Percentiles rank a stretch among this genome's conserved stretches.
Evolutionary conservation across 441 rosid species (phyloP).

Genomic region (Populus hybrid): DNA sequence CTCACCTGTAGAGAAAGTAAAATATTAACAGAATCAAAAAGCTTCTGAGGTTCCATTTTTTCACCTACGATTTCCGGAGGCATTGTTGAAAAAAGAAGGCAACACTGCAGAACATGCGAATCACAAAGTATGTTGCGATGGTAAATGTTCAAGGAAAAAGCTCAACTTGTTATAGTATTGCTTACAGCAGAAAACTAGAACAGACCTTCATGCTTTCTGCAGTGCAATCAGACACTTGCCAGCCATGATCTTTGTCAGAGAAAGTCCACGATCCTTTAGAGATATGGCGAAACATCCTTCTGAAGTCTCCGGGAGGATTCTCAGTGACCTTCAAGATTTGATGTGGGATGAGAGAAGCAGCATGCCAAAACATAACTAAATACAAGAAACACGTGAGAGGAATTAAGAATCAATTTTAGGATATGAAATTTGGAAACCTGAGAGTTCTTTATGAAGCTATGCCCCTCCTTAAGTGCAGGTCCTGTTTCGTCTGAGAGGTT

Average conservation of each 20-base stretch:
- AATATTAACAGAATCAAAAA: constrained; percentile 39
- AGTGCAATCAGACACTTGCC: constrained; percentile 35
- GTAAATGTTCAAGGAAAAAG: no score
- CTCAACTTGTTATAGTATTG: no score
- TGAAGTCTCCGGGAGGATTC: constrained; percentile 27
- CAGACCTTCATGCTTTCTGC: constrained; percentile 34
- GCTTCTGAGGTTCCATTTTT: constrained; percentile 28
- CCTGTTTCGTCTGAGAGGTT: constrained; percentile 36
- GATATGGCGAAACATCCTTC: constrained; percentile 23
- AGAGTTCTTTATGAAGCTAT: constrained; percentile 46
- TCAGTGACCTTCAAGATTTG: constrained; percentile 29
- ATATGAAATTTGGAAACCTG: constrained; percentile 34
- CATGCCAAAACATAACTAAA: background rate
- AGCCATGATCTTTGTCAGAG: constrained; percentile 32
- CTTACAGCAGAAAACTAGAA: background rate
- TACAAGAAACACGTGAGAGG: background rate
- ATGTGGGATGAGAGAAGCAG: background rate
- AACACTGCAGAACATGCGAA: constrained; percentile 25
- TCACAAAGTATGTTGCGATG: background rate
- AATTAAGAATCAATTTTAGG: background rate
- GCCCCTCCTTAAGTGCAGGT: constrained; percentile 39
- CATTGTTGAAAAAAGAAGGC: constrained; percentile 35
- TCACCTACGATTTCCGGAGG: constrained; percentile 44
- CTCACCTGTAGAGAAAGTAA: constrained; percentile 45
- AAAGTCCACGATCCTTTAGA: constrained; percentile 31